Evolutionary conservation across 257 asterid species (phyloP), one percentile per base, ranked within the genome.

Genomic region (Solanum medicagineum): DNA sequence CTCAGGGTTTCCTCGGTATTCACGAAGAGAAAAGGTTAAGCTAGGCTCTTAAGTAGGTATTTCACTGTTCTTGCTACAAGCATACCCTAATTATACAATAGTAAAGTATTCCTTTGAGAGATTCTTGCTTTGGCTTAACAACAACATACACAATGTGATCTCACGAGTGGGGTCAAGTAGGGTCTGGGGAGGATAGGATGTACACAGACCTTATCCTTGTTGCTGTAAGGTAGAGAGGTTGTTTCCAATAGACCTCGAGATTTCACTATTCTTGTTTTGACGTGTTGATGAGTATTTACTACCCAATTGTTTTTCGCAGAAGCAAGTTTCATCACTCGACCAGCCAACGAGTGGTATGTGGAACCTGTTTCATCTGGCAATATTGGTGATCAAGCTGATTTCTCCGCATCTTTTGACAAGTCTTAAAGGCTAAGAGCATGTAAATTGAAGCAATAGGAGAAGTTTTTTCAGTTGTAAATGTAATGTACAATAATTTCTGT

Each of bases 301-400:
- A 1, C n/a, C 36, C 2, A 57, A 32, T 36, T 60, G 4, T 53
- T 42, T 20, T 65, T 14, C 15, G 85, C 89, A 87, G 89, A 87
- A 85, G 89, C 89, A 24, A 87, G 87, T 62, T 87, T 87, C 86
- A 87, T 87, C 82, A 87, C 89, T 84, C 87, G 89, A 11, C 70
- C 87, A 55, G 83, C 84, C 36, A 74, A 82, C 13, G 60, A 87
- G 22, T 87, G 89, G 89, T 87, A 87, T 47, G 57, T 54, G 6
- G 85, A 87, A 81, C 81, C 83, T 55, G 49, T 84, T 56, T 20
- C 86, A 55, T 20, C 73, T 9, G 9, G 77, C 66, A 74, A 32
- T 68, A 6, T 22, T 83, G 26, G 71, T 63, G 49, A 44, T 56
- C 36, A 74, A 47, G 13, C 86, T 54, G 82, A 71, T 60, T 74